phyloP scores from a whole-genome alignment of 2,329 filamentous ascomycete genomes.

The Aureobasidium leucospermi region DNA sequence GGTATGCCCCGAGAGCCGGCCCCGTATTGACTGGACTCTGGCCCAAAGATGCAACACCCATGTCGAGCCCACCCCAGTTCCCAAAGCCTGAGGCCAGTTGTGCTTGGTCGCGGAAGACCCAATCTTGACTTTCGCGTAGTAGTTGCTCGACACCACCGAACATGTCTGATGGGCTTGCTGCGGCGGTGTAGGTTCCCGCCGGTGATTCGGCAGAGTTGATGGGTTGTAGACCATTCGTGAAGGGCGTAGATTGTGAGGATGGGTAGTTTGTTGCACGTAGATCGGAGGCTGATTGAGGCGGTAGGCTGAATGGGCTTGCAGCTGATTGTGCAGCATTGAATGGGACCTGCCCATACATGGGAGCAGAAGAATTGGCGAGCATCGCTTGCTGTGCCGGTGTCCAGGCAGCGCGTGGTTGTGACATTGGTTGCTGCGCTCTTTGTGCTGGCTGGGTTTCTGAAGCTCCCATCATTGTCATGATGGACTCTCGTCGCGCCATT shows the following conservation, averaged over 20 bases:
- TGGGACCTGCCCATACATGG: neutral
- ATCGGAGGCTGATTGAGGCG: constrained; percentile 9
- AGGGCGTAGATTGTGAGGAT: constrained; percentile 6
- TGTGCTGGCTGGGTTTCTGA: constrained; percentile 11
- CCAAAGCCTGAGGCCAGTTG: constrained; percentile 55
- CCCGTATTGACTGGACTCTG: neutral
- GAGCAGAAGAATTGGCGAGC: neutral
- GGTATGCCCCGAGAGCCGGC: neutral
- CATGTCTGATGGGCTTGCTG: constrained; percentile 42
- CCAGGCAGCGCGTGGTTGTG: constrained; percentile 16
- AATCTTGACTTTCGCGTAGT: constrained; percentile 51
- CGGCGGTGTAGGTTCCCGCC: constrained; percentile 17
- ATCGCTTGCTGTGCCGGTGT: constrained; percentile 3
- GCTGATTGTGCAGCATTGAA: neutral
- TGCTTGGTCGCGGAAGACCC: constrained; percentile 55
- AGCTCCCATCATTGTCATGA: neutral
- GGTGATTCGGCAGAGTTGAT: constrained; percentile 21
- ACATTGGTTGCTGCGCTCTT: constrained; percentile 16
- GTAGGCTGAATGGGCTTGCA: neutral
- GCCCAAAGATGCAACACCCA: neutral
- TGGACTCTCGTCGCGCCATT: constrained; percentile 6
- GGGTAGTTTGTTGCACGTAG: neutral
- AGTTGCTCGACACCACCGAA: constrained; percentile 56
- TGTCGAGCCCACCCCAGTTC: constrained; percentile 42
- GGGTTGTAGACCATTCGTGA: constrained; percentile 5